Conservation (phyloP, 805 yeast species). For the Kuraishia hungarica region DNA sequence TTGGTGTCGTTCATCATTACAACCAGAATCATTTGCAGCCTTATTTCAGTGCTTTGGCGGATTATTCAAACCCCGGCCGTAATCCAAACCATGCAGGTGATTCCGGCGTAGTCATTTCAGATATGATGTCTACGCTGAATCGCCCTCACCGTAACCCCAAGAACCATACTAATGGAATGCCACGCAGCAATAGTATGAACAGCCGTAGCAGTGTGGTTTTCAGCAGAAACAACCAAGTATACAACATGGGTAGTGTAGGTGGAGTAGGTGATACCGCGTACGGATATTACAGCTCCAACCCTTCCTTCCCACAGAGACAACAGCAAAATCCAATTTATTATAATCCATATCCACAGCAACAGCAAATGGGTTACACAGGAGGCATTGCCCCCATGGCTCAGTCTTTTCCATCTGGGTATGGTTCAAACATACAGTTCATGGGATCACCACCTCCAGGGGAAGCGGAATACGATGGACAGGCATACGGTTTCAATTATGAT, state of each 20-base stretch:
- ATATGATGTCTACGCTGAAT: neutral
- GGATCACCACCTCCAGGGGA: neutral
- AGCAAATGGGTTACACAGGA: neutral
- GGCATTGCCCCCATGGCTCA: neutral
- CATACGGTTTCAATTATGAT: neutral
- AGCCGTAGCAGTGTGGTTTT: slow-evolving; percentile 1
- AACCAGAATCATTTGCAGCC: slow-evolving; percentile 22
- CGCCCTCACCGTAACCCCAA: slow-evolving; percentile 5
- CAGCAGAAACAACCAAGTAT: no score
- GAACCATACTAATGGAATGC: slow-evolving; percentile 1
- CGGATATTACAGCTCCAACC: slow-evolving; percentile 1
- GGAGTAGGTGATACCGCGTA: neutral
- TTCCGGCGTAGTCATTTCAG: slow-evolving; percentile 2
- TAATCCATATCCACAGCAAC: neutral
- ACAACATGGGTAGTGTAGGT: neutral
- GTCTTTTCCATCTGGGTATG: neutral
- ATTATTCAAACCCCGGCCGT: slow-evolving; percentile 4
- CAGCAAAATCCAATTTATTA: slow-evolving; percentile 1
- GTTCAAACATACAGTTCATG: neutral
- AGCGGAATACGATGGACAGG: neutral
- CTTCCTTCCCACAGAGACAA: neutral
- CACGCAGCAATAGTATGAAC: slow-evolving; percentile 5
- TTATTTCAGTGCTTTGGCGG: slow-evolving; percentile 1
- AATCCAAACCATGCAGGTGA: slow-evolving; percentile 1
- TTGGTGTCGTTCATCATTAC: slow-evolving; percentile 24